Conservation (phyloP, 2,329 filamentous ascomycete genomes). For the Sporothrix schenckii region DNA sequence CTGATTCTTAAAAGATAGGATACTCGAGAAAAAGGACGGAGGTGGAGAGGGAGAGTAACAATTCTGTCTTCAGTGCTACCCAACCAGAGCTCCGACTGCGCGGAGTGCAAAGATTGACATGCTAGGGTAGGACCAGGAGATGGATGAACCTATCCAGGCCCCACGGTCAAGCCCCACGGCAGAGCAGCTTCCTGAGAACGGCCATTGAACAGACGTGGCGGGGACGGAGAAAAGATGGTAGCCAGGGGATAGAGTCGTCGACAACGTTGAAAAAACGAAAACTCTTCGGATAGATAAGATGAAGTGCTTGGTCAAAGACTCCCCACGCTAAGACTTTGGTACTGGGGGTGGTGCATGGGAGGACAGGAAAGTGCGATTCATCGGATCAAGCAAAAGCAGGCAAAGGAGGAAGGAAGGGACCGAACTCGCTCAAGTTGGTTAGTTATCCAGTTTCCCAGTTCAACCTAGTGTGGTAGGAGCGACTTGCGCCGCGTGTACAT, state of each 20-base stretch:
- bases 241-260: not conserved
- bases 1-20: not conserved
- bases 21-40: not conserved
- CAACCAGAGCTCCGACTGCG: not conserved
- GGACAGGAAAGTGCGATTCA: not conserved
- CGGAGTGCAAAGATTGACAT: not conserved
- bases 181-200: constrained; percentile 1
- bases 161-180: not conserved
- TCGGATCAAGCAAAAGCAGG: not conserved
- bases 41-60: not conserved
- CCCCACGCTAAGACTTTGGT: constrained; percentile 1
- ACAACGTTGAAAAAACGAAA: no score
- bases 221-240: not conserved
- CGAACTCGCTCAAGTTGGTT: not conserved
- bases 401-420: not conserved
- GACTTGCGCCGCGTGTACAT: not conserved
- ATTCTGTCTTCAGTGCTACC: not conserved
- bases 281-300: no score
- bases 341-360: constrained; percentile 7
- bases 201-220: not conserved
- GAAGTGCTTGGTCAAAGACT: no score
- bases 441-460: constrained; percentile 22
- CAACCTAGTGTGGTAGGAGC: not conserved
- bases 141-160: constrained; percentile 7
- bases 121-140: not conserved